Conservation (phyloP, 2,329 filamentous ascomycete species). For the Fusarium concolor region DNA sequence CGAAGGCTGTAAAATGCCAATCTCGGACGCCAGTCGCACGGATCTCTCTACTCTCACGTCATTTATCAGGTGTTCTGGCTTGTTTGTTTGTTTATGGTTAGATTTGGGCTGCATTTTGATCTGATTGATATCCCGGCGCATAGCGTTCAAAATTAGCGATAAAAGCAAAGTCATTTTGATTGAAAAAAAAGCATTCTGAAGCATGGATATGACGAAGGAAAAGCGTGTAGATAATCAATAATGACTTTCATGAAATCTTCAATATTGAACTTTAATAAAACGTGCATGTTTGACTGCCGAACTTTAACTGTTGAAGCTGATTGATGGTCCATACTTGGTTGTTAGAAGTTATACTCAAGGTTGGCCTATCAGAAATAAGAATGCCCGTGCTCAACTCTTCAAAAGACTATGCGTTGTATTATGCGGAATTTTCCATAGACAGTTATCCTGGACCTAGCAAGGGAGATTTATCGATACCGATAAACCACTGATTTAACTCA, state of each 20-base stretch:
- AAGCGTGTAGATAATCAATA: conserved; percentile 41
- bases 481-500: conserved; percentile 5
- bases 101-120: conserved; percentile 40
- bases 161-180: conserved; percentile 47
- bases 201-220: conserved; percentile 39
- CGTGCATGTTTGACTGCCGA: background rate
- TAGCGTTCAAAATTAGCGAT: conserved; percentile 44
- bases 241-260: conserved; percentile 32
- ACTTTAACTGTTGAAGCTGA: background rate
- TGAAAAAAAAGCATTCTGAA: conserved; percentile 40
- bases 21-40: conserved; percentile 49
- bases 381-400: background rate
- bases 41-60: conserved; percentile 46
- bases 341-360: background rate
- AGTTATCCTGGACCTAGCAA: background rate
- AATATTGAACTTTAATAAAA: background rate
- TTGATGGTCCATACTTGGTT: background rate
- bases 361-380: conserved; percentile 18
- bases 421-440: conserved; percentile 1
- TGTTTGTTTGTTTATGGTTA: conserved; percentile 13
- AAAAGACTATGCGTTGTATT: conserved; percentile 7
- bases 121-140: conserved; percentile 46
- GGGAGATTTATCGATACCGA: conserved; percentile 16
- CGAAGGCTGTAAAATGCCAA: conserved; percentile 62
- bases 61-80: conserved; percentile 25